A percentile compares a stretch with the other conserved stretches of the same genome.
These are phyloP conservation scores for Vitis hybrid DNA, from an alignment of 177 flowering plant species.

Conservation along the genomic window DNA sequence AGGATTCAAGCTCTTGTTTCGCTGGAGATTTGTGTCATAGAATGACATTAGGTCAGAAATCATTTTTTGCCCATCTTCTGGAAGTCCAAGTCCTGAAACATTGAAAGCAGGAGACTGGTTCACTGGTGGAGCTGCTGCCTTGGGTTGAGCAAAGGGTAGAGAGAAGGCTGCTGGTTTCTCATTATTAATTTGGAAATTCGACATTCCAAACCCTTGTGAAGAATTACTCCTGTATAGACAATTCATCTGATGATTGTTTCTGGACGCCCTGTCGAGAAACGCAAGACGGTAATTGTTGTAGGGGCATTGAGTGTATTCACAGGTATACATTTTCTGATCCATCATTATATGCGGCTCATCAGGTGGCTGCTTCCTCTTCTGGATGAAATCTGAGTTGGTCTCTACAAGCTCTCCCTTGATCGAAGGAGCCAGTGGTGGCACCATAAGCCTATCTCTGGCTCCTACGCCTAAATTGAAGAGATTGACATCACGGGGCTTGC, in stretches of 20 bases:
- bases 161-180: conserved; percentile 31
- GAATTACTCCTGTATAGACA: conserved; percentile 33
- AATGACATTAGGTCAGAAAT: conserved; percentile 48
- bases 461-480: conserved; percentile 30
- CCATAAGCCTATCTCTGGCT: conserved; percentile 25
- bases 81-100: conserved; percentile 40
- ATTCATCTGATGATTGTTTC: conserved; percentile 53
- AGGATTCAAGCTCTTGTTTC: conserved; percentile 22
- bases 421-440: conserved; percentile 18
- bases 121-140: conserved; percentile 12
- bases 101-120: conserved; percentile 21
- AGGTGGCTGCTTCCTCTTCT: conserved; percentile 46
- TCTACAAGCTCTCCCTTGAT: conserved; percentile 45
- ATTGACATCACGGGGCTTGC: conserved; percentile 43
- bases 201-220: conserved; percentile 26
- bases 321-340: conserved; percentile 43
- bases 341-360: conserved; percentile 24
- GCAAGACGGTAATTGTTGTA: conserved; percentile 43
- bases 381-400: conserved; percentile 25
- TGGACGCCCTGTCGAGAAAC: conserved; percentile 46
- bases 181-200: conserved; percentile 24
- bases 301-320: conserved; percentile 52
- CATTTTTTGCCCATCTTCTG: conserved; percentile 54
- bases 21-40: conserved; percentile 42
- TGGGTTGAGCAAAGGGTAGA: conserved; percentile 30